Conservation (phyloP, 768 basidiomycete genomes). For the Tricholoma bakamatsutake region DNA sequence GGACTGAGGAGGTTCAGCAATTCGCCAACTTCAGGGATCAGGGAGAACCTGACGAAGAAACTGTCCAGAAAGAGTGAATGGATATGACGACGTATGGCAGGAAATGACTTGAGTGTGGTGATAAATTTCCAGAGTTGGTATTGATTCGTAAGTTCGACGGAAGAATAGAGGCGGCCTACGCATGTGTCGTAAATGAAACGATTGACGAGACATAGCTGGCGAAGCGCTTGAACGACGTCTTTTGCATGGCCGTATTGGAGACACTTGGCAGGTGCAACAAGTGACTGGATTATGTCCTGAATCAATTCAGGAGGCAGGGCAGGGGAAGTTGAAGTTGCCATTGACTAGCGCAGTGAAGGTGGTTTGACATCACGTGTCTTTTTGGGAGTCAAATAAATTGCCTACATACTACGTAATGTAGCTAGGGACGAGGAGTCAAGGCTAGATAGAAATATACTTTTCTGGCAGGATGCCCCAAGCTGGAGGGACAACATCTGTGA, state of each 20-base stretch:
- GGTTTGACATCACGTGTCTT: no score
- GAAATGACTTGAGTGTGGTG: constrained; percentile 1
- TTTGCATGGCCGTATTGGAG: constrained; percentile 9
- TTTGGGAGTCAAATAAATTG: no score
- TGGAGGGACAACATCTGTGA: no score
- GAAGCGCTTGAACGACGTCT: constrained; percentile 8
- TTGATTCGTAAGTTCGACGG: constrained; percentile 8
- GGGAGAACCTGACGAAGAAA: not conserved
- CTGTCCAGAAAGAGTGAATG: constrained; percentile 2
- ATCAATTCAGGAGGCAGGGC: not conserved
- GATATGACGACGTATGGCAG: constrained; percentile 1
- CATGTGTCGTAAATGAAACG: constrained; percentile 2
- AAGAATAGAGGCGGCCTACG: constrained; percentile 9
- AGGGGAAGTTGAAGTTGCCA: not conserved
- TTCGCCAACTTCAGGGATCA: constrained; percentile 1
- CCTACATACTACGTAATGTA: no score
- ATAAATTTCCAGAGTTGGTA: constrained; percentile 3
- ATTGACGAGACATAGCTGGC: constrained; percentile 8
- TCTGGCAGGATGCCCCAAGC: no score
- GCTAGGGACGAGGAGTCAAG: no score
- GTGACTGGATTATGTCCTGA: constrained; percentile 8
- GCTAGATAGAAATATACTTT: no score
- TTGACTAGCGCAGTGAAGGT: not conserved
- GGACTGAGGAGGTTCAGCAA: constrained; percentile 8
- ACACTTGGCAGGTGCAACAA: constrained; percentile 2